Base-by-base conservation (phyloP, 169 alveolate genomes). In the Eimeria praecox region DNA sequence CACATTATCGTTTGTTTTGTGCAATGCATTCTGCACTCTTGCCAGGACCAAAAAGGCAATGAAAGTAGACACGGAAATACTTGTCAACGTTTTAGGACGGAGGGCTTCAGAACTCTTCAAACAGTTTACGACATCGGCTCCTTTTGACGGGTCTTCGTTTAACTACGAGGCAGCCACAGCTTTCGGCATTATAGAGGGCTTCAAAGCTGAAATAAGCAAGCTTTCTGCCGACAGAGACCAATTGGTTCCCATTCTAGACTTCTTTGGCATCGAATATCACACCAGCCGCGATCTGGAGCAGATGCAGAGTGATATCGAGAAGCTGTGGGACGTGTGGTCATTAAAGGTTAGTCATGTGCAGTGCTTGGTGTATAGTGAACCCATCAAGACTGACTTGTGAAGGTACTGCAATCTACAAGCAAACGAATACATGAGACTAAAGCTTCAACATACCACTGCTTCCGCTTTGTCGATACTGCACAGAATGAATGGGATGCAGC, bases 401-500 rank as follows among this genome's bases (percentile, higher is more conserved):
- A 73, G 83, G 80, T 35, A 16, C 52, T 16, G 18, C 52, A 73
- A 5, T 73, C 5, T 52, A 35, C 1, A 73, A 1, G 54, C 18
- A 33, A 66, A 73, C 38, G 16, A 49, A 38, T 20, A 12, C 83
- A 73, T 44, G 24, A 44, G 59, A 22, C 27, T 18, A 9, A 3
- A 49, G 3, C 40, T 4, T 30, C 18, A 0, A 27, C 46, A 8
- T 46, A 18, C 44, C 42, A 9, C 30, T 46, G 69, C 52, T 1
- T 80, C 59, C n/a, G 66, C 89, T 16, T 6, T 80, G 66, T 49
- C 69, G 44, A 80, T 24, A 80, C 54, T 87, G 64, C 64, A 24
- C 93, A 93, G 95, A 85, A 89, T 30, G 95, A 96, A n/a, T 96
- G 96, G 96, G 95, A 96, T 54, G 88, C 35, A 64, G 95, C 92